A percentile compares a stretch with the other conserved stretches of the same genome.
Conservation (phyloP, 805 yeast species). For the Zygotorulaspora florentina region DNA sequence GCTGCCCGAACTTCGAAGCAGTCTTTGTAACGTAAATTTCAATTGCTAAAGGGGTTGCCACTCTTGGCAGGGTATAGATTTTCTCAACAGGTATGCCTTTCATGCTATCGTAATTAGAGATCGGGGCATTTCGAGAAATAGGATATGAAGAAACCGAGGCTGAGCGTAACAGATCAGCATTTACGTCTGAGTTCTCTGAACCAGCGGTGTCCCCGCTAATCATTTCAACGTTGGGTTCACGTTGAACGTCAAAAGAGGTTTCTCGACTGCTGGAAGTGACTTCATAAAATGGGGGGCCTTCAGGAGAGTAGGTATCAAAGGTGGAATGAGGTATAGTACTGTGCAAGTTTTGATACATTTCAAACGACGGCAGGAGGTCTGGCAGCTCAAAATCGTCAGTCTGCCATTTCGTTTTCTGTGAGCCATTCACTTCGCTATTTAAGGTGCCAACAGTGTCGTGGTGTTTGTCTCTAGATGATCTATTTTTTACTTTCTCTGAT, state of each 20-base stretch:
- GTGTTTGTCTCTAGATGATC: no score
- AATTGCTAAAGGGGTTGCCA: conserved; percentile 22
- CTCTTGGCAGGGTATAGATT: conserved; percentile 22
- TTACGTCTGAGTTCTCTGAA: conserved; percentile 1
- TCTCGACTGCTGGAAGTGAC: conserved; percentile 1
- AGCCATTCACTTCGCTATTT: no score
- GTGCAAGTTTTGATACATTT: conserved; percentile 27
- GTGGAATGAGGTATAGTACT: conserved; percentile 26
- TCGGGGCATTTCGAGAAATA: conserved; percentile 6
- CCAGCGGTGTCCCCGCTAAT: background rate
- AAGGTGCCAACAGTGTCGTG: no score
- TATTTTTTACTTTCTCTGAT: no score
- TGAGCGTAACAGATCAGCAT: background rate
- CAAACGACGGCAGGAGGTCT: conserved; percentile 27
- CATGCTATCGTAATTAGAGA: conserved; percentile 13
- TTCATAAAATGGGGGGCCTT: conserved; percentile 18
- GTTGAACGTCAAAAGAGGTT: background rate
- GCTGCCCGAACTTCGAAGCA: conserved; percentile 20
- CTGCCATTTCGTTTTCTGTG: no score
- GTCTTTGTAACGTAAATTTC: conserved; percentile 20
- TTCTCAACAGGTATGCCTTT: conserved; percentile 23
- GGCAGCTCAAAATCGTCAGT: background rate
- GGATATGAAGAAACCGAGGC: conserved; percentile 1
- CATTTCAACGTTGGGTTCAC: background rate
- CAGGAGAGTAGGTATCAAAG: conserved; percentile 18